Evolutionary conservation across 2,329 filamentous ascomycete species (phyloP).

Genomic region (Sporothrix brunneoviolacea): DNA sequence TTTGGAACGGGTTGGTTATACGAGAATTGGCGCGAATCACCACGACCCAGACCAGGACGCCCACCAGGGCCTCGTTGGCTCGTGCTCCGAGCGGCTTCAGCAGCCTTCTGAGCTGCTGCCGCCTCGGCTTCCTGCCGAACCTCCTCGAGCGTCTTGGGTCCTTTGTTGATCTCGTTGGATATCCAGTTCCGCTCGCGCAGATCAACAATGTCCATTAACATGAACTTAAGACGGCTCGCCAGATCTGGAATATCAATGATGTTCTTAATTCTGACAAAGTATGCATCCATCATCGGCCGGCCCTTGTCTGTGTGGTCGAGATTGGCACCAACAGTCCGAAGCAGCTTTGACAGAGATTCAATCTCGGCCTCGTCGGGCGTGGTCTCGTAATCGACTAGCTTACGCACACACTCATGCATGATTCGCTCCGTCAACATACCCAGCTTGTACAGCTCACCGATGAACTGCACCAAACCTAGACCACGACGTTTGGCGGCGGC

Average conservation of each 20-base stretch:
- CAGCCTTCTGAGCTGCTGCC: conserved; percentile 70
- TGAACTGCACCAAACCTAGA: conserved; percentile 97
- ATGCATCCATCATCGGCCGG: conserved; percentile 79
- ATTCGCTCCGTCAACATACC: conserved; percentile 98
- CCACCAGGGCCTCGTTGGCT: conserved; percentile 62
- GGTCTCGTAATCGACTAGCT: conserved; percentile 91
- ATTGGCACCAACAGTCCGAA: conserved; percentile 84
- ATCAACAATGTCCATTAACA: conserved; percentile 92
- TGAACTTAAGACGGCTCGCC: conserved; percentile 84
- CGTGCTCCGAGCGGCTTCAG: conserved; percentile 54
- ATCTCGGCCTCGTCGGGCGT: conserved; percentile 92
- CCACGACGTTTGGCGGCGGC: conserved; percentile 93
- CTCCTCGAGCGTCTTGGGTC: conserved; percentile 92
- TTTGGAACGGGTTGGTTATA: conserved; percentile 71
- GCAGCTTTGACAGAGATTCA: conserved; percentile 87
- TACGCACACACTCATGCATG: conserved; percentile 98
- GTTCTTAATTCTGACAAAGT: conserved; percentile 81
- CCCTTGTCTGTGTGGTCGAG: conserved; percentile 81
- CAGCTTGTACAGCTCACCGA: conserved; percentile 97
- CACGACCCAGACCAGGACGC: conserved; percentile 61
- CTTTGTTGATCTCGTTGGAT: conserved; percentile 86
- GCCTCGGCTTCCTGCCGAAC: conserved; percentile 79
- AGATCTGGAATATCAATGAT: conserved; percentile 77
- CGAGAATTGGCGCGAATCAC: conserved; percentile 81
- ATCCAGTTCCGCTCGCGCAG: conserved; percentile 71